phyloP scores from a whole-genome alignment of 371 early-diverging fungal genomes.

The Mucor lusitanicus region DNA sequence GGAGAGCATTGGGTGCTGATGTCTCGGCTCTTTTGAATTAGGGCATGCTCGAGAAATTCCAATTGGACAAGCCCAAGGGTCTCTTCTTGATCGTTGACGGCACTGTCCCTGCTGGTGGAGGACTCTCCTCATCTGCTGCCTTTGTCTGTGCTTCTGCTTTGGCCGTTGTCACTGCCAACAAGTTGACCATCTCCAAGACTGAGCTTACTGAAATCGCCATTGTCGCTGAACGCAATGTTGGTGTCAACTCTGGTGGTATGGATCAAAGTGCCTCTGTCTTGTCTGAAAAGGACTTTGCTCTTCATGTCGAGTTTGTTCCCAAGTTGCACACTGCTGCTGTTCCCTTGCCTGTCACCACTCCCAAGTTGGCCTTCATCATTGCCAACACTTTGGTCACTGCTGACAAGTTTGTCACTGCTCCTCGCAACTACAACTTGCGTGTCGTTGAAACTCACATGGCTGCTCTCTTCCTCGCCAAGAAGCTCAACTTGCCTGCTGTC shows the following conservation, averaged over 20 bases:
- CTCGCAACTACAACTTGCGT: conserved; percentile 89
- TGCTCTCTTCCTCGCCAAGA: conserved; percentile 67
- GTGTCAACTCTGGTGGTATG: conserved; percentile 89
- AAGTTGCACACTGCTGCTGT: conserved; percentile 67
- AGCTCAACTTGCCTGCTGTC: conserved; percentile 44
- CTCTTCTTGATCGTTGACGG: conserved; percentile 76
- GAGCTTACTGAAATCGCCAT: conserved; percentile 79
- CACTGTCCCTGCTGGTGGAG: conserved; percentile 83
- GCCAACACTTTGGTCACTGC: conserved; percentile 88
- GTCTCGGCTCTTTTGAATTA: conserved; percentile 22
- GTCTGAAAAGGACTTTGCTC: conserved; percentile 69
- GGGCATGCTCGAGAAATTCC: conserved; percentile 69
- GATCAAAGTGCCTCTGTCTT: conserved; percentile 92
- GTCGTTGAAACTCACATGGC: conserved; percentile 93
- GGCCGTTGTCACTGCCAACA: conserved; percentile 65
- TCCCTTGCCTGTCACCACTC: conserved; percentile 55
- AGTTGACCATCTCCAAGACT: conserved; percentile 55
- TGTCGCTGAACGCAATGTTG: conserved; percentile 80
- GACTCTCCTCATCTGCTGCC: conserved; percentile 86
- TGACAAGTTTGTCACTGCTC: conserved; percentile 90
- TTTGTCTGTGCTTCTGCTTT: conserved; percentile 81
- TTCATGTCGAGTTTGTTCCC: conserved; percentile 88
- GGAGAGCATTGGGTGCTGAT: background rate
- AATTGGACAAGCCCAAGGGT: conserved; percentile 60
- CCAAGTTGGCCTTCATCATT: conserved; percentile 78